Evolutionary conservation across 257 asterid species (phyloP).

Genomic region (Ligustrum vulgare): DNA sequence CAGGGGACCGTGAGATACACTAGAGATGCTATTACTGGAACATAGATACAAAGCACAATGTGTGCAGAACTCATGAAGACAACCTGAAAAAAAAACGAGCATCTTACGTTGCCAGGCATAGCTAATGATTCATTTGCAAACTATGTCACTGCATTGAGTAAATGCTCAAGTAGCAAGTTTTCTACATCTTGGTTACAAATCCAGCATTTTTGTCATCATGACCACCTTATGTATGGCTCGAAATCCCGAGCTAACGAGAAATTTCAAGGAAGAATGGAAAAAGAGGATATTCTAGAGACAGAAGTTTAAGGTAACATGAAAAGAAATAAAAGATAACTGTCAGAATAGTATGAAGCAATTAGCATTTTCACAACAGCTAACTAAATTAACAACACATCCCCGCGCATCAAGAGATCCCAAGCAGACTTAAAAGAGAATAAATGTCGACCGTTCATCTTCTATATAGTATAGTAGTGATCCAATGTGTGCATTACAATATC

Average conservation of each 20-base stretch:
- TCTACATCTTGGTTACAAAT: not conserved
- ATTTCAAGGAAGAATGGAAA: not conserved
- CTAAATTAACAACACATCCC: not conserved
- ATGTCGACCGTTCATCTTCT: not conserved
- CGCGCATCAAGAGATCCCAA: not conserved
- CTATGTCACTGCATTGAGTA: not conserved
- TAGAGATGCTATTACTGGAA: conserved; percentile 59
- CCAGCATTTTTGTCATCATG: not conserved
- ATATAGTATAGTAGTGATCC: not conserved
- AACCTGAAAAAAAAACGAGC: conserved; percentile 44
- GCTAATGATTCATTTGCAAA: not conserved
- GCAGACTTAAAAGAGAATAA: not conserved
- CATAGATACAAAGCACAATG: conserved; percentile 78
- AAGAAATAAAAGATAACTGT: not conserved
- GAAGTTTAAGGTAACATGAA: not conserved
- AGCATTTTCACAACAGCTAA: not conserved
- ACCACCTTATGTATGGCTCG: not conserved
- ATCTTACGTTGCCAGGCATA: not conserved
- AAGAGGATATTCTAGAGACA: too few species aligned
- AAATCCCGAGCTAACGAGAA: not conserved
- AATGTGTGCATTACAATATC: not conserved
- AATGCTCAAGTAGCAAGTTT: not conserved
- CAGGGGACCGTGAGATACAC: conserved; percentile 51
- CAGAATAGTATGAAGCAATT: not conserved
- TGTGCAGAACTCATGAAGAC: conserved; percentile 86